These are phyloP conservation scores for Aspergillus nidulans DNA, from an alignment of 495 filamentous ascomycete species.

Conservation along the genomic window DNA sequence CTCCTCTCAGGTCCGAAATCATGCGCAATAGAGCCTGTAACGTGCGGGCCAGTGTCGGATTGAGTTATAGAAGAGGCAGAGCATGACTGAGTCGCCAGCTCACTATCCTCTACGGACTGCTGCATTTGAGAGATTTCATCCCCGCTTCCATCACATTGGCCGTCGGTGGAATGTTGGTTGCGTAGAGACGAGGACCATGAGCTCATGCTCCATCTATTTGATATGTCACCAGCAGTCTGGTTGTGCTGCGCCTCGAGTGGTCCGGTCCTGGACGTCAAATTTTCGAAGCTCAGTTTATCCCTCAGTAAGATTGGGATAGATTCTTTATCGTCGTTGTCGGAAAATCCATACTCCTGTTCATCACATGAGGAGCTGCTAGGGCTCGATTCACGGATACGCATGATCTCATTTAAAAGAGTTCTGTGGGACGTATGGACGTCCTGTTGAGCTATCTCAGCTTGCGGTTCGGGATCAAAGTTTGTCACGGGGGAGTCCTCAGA, in stretches of 20 bases:
- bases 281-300: conserved; percentile 38
- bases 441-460: conserved; percentile 50
- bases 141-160: conserved; percentile 31
- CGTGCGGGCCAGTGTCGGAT: conserved; percentile 22
- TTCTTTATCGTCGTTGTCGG: conserved; percentile 49
- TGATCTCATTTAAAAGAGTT: conserved; percentile 49
- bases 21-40: conserved; percentile 11
- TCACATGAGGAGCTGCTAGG: conserved; percentile 45
- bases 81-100: conserved; percentile 28
- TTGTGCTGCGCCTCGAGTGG: conserved; percentile 23
- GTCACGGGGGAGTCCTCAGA: conserved; percentile 59
- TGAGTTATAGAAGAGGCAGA: conserved; percentile 32
- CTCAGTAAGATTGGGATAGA: conserved; percentile 60
- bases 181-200: conserved; percentile 50
- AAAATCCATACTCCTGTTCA: conserved; percentile 49
- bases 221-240: conserved; percentile 18
- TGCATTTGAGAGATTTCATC: conserved; percentile 27
- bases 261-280: conserved; percentile 27
- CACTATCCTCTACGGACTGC: conserved; percentile 21
- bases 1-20: conserved; percentile 13
- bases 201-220: conserved; percentile 47
- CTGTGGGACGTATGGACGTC: conserved; percentile 32
- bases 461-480: conserved; percentile 66
- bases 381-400: conserved; percentile 47
- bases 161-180: conserved; percentile 40